Evolutionary conservation across 805 yeast genomes (phyloP), one percentile per base, ranked within the genome.

Genomic region (Teunomyces lycoperdinae): DNA sequence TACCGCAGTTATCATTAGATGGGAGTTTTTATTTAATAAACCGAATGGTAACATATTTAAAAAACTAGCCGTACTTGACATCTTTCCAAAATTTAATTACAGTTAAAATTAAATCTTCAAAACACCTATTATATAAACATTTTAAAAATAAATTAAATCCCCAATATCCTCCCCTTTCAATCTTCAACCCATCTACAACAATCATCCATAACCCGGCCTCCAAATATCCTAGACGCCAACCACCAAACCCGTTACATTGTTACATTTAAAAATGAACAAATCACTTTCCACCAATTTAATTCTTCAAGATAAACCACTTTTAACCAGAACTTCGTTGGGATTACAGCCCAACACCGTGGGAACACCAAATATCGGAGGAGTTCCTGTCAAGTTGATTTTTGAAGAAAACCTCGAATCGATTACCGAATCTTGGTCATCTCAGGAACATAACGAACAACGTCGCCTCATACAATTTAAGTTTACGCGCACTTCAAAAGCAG

Each of bases 401-500:
- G 57, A 67, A 30, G 51, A 69, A 29, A 71, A 71, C 57, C 48
- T 67, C 9, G 54, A 60, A 42, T 49, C 56, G 2, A 69, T 79
- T 72, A 64, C 75, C 0, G 58, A 59, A 33, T 57, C 67, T 53
- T 82, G 86, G 85, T 63, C 76, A 0, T 56, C 57, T 4, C 71
- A 68, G 32, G 86, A 81, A 51, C 54, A 62, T 31, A 53, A 56
- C 16, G 56, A 58, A 10, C 67, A 71, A 32, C 64, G 87, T 45
- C 62, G 86, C 36, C 66, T 82, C 40, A 83, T 82, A 3, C 60
- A 64, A 32, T 74, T 81, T 54, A 62, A 67, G 2, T 73, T 78
- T 52, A 54, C 52, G 6, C 74, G 71, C 48, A 54, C 58, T 58
- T 64, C 44, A 52, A 66, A 45, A 55, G 67, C 52, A 52, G 76